Conservation (phyloP, 2,329 filamentous ascomycete species). For the Fusarium dlaminii region DNA sequence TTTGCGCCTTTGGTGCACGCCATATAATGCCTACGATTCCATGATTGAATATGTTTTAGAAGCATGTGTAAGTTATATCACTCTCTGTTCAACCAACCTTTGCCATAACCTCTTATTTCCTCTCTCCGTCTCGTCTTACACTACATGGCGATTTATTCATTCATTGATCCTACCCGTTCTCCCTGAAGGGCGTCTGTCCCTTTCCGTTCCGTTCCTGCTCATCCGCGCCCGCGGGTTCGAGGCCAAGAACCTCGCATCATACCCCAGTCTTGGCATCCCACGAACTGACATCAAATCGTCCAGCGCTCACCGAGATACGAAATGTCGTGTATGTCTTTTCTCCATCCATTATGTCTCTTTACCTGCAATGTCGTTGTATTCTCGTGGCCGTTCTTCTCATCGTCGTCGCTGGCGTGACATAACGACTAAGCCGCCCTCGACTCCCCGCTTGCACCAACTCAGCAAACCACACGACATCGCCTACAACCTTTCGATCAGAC, state of each 20-base stretch:
- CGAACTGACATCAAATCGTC: constrained; percentile 46
- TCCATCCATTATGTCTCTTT: constrained; percentile 17
- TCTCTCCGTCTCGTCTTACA: not conserved
- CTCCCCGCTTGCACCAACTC: constrained; percentile 10
- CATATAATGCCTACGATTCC: constrained; percentile 47
- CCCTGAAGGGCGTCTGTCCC: constrained; percentile 10
- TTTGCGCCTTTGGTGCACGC: constrained; percentile 44
- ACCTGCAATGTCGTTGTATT: constrained; percentile 7
- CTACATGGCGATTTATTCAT: not conserved
- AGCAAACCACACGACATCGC: not conserved
- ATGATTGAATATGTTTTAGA: constrained; percentile 52
- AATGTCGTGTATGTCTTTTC: constrained; percentile 58
- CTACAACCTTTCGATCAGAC: not conserved
- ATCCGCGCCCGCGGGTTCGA: constrained; percentile 30
- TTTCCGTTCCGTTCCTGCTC: constrained; percentile 26
- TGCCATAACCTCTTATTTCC: not conserved
- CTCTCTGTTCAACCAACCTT: not conserved
- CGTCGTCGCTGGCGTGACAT: constrained; percentile 3
- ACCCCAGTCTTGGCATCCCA: constrained; percentile 48
- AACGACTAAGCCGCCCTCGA: not conserved
- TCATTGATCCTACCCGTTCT: constrained; percentile 11
- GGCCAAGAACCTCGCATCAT: constrained; percentile 43
- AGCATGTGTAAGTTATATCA: constrained; percentile 53
- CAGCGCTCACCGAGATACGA: constrained; percentile 60
- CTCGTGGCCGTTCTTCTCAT: constrained; percentile 9